Evolutionary conservation across 768 basidiomycete genomes (phyloP).

Genomic region (Russula sp.): DNA sequence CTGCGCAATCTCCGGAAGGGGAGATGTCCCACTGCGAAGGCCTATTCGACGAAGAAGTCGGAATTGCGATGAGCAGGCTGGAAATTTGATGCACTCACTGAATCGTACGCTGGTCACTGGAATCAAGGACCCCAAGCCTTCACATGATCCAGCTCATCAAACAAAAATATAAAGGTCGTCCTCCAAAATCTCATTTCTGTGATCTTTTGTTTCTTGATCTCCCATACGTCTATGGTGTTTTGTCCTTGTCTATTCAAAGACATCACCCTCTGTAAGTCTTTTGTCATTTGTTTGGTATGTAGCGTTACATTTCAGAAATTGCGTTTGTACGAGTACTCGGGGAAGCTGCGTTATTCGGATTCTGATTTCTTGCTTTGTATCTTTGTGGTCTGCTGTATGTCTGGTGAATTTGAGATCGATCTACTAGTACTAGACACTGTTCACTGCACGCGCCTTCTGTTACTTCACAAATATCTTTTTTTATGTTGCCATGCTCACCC

Average conservation of each 20-base stretch:
- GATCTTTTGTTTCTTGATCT: no score
- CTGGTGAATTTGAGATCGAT: not conserved
- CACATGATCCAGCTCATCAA: not conserved
- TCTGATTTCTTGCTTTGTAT: not conserved
- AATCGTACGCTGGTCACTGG: conserved; percentile 52
- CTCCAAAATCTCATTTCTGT: not conserved
- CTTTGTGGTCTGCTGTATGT: not conserved
- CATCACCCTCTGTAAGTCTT: not conserved
- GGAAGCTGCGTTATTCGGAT: not conserved
- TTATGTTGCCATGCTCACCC: not conserved
- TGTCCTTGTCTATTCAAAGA: not conserved
- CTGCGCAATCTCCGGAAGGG: conserved; percentile 56
- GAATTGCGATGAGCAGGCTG: conserved; percentile 6
- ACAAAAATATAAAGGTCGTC: not conserved
- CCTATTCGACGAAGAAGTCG: conserved; percentile 44
- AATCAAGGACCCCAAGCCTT: conserved; percentile 25
- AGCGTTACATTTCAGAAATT: not conserved
- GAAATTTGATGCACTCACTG: not conserved
- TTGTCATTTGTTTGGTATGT: not conserved
- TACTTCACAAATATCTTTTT: not conserved
- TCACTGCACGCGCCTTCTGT: not conserved
- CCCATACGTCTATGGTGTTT: not conserved
- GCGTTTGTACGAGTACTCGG: not conserved
- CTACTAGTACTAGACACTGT: not conserved
- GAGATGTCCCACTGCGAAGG: conserved; percentile 68